Evolutionary conservation across 1,284 basidiomycete genomes (phyloP).

Genomic region (Trichosporon sp.): DNA sequence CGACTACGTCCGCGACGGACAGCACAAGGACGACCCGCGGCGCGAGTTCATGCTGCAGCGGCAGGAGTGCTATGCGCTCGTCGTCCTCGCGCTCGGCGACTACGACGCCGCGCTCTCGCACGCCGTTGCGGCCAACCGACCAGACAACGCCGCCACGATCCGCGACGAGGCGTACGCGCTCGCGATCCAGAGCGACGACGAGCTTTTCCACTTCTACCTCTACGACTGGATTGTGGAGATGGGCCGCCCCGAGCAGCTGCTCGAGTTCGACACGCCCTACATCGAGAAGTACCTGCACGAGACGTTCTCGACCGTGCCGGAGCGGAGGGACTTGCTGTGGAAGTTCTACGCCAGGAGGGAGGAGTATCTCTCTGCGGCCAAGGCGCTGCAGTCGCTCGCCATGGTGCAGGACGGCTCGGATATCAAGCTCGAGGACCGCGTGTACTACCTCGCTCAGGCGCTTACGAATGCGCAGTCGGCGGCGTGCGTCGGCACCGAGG

Average conservation of each 20-base stretch:
- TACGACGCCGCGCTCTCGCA: slow-evolving; percentile 66
- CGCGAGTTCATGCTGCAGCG: slow-evolving; percentile 66
- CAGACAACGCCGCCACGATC: slow-evolving; percentile 22
- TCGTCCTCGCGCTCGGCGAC: slow-evolving; percentile 75
- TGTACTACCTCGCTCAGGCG: slow-evolving; percentile 89
- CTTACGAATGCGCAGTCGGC: slow-evolving; percentile 95
- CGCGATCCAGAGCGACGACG: slow-evolving; percentile 80
- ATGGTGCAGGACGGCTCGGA: slow-evolving; percentile 48
- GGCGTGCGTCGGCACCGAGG: slow-evolving; percentile 69
- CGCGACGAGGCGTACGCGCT: slow-evolving; percentile 60
- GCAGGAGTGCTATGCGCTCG: slow-evolving; percentile 75
- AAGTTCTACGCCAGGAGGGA: slow-evolving; percentile 93
- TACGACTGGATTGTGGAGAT: slow-evolving; percentile 90
- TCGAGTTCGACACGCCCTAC: slow-evolving; percentile 61
- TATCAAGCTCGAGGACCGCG: slow-evolving; percentile 65
- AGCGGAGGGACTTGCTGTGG: slow-evolving; percentile 91
- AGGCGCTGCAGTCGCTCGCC: slow-evolving; percentile 81
- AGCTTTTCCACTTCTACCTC: slow-evolving; percentile 89
- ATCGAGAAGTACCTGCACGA: slow-evolving; percentile 77
- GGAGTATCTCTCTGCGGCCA: slow-evolving; percentile 79
- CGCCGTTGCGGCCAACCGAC: slow-evolving; percentile 25
- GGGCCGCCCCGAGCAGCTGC: slow-evolving; percentile 79
- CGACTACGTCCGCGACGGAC: slow-evolving; percentile 74
- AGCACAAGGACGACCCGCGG: slow-evolving; percentile 65
- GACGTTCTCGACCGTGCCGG: slow-evolving; percentile 44